phyloP scores from a whole-genome alignment of 2,329 filamentous ascomycete genomes.

The Pyricularia pennisetigena region DNA sequence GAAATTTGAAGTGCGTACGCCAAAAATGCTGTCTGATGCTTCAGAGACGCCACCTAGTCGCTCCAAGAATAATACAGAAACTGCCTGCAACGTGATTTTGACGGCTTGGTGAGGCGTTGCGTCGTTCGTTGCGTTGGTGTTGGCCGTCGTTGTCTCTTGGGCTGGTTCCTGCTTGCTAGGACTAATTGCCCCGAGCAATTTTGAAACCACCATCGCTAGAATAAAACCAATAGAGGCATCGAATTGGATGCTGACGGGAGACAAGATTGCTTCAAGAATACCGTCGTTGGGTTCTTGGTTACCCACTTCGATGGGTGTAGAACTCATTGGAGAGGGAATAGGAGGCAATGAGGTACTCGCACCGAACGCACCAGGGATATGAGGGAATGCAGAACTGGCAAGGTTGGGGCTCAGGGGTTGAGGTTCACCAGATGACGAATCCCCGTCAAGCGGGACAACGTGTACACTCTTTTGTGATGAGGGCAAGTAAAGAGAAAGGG shows the following conservation, averaged over 20 bases:
- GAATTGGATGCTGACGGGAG: slow-evolving; percentile 41
- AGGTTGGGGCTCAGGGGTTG: neutral
- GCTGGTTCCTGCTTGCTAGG: slow-evolving; percentile 16
- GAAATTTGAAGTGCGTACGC: slow-evolving; percentile 27
- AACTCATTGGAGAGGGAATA: neutral
- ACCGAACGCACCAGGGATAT: slow-evolving; percentile 54
- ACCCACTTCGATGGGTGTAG: neutral
- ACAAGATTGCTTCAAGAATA: slow-evolving; percentile 39
- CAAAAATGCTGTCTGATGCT: slow-evolving; percentile 33
- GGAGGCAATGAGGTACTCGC: slow-evolving; percentile 20
- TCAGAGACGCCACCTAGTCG: slow-evolving; percentile 42
- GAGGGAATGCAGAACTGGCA: slow-evolving; percentile 22
- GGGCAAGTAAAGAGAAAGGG: slow-evolving; percentile 45
- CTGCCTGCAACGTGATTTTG: slow-evolving; percentile 34
- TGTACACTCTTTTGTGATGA: slow-evolving; percentile 35
- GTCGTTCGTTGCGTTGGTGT: slow-evolving; percentile 7
- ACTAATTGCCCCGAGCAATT: slow-evolving; percentile 33
- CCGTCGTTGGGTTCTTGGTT: slow-evolving; percentile 16
- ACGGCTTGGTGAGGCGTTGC: slow-evolving; percentile 20
- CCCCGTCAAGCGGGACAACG: slow-evolving; percentile 11
- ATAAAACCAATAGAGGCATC: slow-evolving; percentile 48
- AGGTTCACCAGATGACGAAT: neutral
- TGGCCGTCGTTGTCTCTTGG: neutral
- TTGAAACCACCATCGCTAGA: slow-evolving; percentile 38
- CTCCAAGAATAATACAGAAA: slow-evolving; percentile 47